phyloP scores from a whole-genome alignment of 306 rosid species.

The Purshia tridentata region DNA sequence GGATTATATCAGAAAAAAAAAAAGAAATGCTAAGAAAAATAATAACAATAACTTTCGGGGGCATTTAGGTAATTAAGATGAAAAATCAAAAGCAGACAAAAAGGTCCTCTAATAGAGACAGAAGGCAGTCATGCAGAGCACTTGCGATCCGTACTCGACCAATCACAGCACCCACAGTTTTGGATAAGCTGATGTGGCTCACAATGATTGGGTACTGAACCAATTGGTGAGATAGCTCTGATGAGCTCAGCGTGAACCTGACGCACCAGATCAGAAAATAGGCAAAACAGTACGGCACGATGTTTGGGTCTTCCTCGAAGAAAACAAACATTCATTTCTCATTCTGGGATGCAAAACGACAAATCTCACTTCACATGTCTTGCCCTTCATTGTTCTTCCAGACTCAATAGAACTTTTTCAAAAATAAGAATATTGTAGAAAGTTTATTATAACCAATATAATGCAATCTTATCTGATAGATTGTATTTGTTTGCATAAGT shows the following conservation, averaged over 20 bases:
- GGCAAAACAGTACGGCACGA: background rate
- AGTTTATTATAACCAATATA: no score
- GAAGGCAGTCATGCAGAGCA: background rate
- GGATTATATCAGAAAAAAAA: background rate
- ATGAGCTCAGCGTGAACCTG: background rate
- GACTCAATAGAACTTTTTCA: no score
- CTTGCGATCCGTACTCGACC: background rate
- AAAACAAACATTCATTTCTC: background rate
- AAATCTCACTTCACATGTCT: background rate
- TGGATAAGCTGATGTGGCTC: background rate
- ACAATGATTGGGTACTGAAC: background rate
- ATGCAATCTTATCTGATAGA: no score
- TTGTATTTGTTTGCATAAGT: no score
- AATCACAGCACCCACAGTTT: background rate
- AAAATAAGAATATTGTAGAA: no score
- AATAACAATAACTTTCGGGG: background rate
- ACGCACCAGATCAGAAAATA: background rate
- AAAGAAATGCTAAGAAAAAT: background rate
- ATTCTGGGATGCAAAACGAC: background rate
- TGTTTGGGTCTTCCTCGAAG: background rate
- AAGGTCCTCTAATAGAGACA: background rate
- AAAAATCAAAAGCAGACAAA: background rate
- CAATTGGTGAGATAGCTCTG: background rate
- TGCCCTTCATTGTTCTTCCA: no score
- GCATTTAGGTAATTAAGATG: background rate